Percentiles rank a stretch among this genome's conserved stretches.
These are phyloP conservation scores for Aspergillus texensis DNA, from an alignment of 2,329 filamentous ascomycete genomes.

Conservation along the genomic window DNA sequence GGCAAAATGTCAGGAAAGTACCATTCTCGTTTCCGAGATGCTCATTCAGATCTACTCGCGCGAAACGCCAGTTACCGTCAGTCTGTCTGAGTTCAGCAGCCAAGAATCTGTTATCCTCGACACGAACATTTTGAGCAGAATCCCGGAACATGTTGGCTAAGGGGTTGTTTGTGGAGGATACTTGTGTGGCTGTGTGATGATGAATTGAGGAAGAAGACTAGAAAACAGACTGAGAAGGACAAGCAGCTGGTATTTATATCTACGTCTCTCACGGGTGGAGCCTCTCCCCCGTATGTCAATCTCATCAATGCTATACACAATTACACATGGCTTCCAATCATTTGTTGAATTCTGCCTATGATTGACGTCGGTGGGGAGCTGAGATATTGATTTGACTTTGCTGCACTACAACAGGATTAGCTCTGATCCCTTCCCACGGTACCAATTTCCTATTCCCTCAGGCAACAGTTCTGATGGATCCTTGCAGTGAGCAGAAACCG, in stretches of 20 bases:
- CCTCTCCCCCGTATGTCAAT: neutral
- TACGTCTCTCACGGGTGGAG: neutral
- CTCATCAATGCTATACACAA: neutral
- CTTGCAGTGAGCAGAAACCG: neutral
- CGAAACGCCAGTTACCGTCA: conserved; percentile 9
- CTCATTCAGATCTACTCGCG: conserved; percentile 19
- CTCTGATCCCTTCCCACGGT: neutral
- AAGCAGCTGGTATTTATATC: conserved; percentile 9
- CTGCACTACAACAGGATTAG: neutral
- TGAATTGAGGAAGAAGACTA: neutral
- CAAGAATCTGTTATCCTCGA: conserved; percentile 18
- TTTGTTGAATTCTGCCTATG: conserved; percentile 6
- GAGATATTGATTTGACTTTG: neutral
- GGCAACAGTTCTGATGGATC: conserved; percentile 7
- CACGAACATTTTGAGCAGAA: conserved; percentile 16
- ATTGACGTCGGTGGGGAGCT: conserved; percentile 2
- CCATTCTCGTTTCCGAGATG: conserved; percentile 23
- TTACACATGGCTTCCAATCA: conserved; percentile 13
- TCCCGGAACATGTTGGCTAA: conserved; percentile 13
- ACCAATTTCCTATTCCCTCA: neutral
- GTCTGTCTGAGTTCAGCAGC: conserved; percentile 11
- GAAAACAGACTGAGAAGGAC: neutral
- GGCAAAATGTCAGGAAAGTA: neutral
- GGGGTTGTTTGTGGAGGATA: neutral
- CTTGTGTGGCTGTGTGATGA: neutral